Evolutionary conservation across 352 stramenopile species (phyloP), one percentile per base, ranked within the genome.

Genomic region (Phytophthora pseudosyringae): DNA sequence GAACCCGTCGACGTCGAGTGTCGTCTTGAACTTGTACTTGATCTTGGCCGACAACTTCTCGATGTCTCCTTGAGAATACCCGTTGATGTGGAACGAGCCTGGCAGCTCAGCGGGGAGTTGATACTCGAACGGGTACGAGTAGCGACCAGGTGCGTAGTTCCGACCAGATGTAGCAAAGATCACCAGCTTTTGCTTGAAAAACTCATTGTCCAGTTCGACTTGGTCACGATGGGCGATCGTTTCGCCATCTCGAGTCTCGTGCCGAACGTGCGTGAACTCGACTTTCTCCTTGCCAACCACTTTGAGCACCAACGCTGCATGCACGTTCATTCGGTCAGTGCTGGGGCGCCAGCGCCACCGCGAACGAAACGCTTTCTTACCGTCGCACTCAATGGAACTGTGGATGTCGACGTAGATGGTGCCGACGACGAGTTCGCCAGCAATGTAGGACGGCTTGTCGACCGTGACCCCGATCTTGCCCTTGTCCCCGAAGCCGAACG

Each of bases 21-120:
- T 89, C 3, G 78, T 80, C 57, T 90, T 89, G 71, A 90, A 79
- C 51, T 88, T 89, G 76, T 92, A 92, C 69, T 89, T 83, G 80
- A 90, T 92, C 44, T 81, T 77, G 10, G 76, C 83, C 31, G 75
- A 65, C 16, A 90, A 41, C 8, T 84, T 68, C 15, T 80, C 61
- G n/a, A 89, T 51, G 21, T 69, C 62, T n/a, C 74, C 57, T 1
- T 75, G 69, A 18, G 69, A 76, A 71, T 88, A 88, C 18, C 58
- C 69, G 2, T 72, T 57, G 43, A 90, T 70, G 28, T 76, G 62
- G 69, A 88, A 89, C n/a, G 58, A 67, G 4, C 83, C 81, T 0
- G 83, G 83, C 0, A 92, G 76, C 6, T 73, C 53, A 15, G 66
- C 58, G 0, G 81, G 79, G 0, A 92, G 69, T 47, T 85, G 68